A percentile compares a stretch with the other conserved stretches of the same genome.
phyloP scores from a whole-genome alignment of 23 red algal species.

The Pyropia yezoensis region DNA sequence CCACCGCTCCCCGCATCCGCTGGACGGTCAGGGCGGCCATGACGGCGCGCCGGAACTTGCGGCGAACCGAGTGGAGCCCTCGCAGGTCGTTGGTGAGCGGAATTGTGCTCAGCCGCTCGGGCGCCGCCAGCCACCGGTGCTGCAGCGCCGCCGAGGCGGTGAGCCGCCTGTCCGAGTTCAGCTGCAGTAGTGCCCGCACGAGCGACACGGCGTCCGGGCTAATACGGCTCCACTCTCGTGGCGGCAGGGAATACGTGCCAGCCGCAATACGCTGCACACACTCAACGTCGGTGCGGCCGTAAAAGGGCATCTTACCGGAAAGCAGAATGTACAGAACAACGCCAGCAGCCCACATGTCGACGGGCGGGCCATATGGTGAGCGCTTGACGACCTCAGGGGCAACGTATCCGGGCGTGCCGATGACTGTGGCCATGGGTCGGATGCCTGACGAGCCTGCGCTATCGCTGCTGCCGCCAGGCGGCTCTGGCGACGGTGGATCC shows the following conservation, averaged over 20 bases:
- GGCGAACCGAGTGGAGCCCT: constrained; percentile 54
- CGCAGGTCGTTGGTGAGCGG: constrained; percentile 71
- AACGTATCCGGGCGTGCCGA: constrained; percentile 93
- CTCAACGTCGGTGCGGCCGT: constrained; percentile 76
- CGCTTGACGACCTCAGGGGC: constrained; percentile 89
- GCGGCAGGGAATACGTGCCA: constrained; percentile 64
- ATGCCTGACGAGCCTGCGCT: neutral
- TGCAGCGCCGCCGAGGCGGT: constrained; percentile 76
- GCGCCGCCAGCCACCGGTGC: constrained; percentile 74
- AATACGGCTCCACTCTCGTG: constrained; percentile 65
- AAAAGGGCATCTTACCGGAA: constrained; percentile 98
- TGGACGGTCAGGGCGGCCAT: constrained; percentile 57
- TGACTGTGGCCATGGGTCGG: constrained; percentile 24
- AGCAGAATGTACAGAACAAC: constrained; percentile 96
- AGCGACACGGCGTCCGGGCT: constrained; percentile 71
- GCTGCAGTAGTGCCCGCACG: constrained; percentile 67
- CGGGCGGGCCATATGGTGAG: constrained; percentile 55
- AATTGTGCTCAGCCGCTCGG: constrained; percentile 12
- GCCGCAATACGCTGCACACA: constrained; percentile 61
- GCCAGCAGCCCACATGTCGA: constrained; percentile 93
- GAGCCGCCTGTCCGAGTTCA: constrained; percentile 69
- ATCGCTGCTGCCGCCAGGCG: neutral
- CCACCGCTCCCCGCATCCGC: constrained; percentile 3
- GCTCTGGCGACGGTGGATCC: constrained; percentile 13
- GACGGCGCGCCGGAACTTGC: constrained; percentile 71